Conservation (phyloP, 352 stramenopile genomes). For the Halophytophthora batemanensis region DNA sequence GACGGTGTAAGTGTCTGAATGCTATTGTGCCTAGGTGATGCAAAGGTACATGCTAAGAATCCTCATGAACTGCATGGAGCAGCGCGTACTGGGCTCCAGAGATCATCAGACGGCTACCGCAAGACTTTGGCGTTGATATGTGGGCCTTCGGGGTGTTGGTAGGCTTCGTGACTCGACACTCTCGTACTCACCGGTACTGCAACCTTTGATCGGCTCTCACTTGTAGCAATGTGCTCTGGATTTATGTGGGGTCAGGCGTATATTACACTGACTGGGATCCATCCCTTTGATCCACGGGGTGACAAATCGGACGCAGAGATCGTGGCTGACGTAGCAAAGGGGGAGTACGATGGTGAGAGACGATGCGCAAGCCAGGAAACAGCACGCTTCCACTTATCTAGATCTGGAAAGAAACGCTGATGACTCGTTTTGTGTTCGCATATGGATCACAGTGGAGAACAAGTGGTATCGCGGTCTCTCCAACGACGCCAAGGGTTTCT, state of each 20-base stretch:
- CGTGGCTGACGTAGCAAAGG: constrained; percentile 48
- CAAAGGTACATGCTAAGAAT: neutral
- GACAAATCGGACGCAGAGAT: constrained; percentile 74
- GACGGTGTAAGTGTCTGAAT: constrained; percentile 46
- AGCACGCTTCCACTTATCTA: no score
- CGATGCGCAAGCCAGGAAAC: no score
- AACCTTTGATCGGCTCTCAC: neutral
- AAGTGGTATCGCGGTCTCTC: constrained; percentile 65
- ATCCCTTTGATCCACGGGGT: constrained; percentile 73
- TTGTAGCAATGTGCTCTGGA: neutral
- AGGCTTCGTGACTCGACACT: constrained; percentile 1
- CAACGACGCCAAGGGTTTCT: constrained; percentile 55
- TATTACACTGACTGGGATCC: constrained; percentile 71
- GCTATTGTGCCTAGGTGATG: neutral
- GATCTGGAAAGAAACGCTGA: neutral
- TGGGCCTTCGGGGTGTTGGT: constrained; percentile 79
- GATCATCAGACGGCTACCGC: constrained; percentile 65
- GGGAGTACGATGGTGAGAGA: constrained; percentile 53
- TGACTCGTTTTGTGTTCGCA: neutral
- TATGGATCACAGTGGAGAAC: constrained; percentile 42
- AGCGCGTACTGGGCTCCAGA: constrained; percentile 81
- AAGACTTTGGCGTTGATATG: constrained; percentile 76
- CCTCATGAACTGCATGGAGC: neutral
- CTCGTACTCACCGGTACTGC: neutral
- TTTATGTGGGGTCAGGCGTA: constrained; percentile 41